phyloP scores from a whole-genome alignment of 306 rosid species.

The Cicer cuneatum region DNA sequence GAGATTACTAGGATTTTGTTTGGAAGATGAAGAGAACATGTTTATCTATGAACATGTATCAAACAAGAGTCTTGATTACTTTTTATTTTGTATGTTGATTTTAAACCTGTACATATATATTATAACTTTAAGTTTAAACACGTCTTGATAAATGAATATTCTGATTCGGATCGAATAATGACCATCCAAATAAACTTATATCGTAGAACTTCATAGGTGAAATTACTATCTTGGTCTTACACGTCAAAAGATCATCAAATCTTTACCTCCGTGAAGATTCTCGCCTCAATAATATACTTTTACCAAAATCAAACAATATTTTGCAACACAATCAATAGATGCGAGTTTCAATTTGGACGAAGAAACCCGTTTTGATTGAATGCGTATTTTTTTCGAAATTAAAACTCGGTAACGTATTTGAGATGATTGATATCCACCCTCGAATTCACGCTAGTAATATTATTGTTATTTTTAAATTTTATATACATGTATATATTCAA shows the following conservation, averaged over 20 bases:
- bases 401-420: too few species aligned
- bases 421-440: too few species aligned
- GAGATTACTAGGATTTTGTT: slow-evolving; percentile 60
- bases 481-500: too few species aligned
- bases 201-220: slow-evolving; percentile 35
- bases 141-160: background rate
- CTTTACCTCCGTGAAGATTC: slow-evolving; percentile 53
- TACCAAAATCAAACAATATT: slow-evolving; percentile 50
- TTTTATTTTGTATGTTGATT: slow-evolving; percentile 46
- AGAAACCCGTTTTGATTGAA: too few species aligned
- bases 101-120: background rate
- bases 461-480: too few species aligned
- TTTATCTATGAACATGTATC: slow-evolving; percentile 59
- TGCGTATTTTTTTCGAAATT: too few species aligned
- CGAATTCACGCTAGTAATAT: too few species aligned
- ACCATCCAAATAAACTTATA: background rate
- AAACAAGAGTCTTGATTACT: slow-evolving; percentile 59
- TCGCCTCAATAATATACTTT: slow-evolving; percentile 51
- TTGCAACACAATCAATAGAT: too few species aligned
- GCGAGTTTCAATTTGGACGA: too few species aligned
- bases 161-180: slow-evolving; percentile 5
- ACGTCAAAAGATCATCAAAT: slow-evolving; percentile 42
- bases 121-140: background rate
- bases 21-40: slow-evolving; percentile 60
- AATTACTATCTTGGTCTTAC: slow-evolving; percentile 37